Conservation (phyloP, 164 flowering plant species). For the Vitis vinifera region ASM3070453v1 NC_081817.1:29347501-29348000, state of each 20-base stretch:
- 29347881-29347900: slow-evolving; percentile 42
- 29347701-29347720: slow-evolving; percentile 75
- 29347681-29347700: slow-evolving; percentile 94
- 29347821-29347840: slow-evolving; percentile 56
- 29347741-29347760: slow-evolving; percentile 88
- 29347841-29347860: slow-evolving; percentile 34
- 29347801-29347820: slow-evolving; percentile 63
- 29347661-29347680: slow-evolving; percentile 46
- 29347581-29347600: neutral
- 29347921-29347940: neutral
- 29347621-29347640: neutral
- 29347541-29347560: too few species aligned
- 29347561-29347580: too few species aligned
- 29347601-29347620: neutral
- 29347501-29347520: too few species aligned
- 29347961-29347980: slow-evolving; percentile 23
- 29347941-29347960: neutral
- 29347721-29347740: slow-evolving; percentile 95
- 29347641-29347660: neutral
- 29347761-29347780: slow-evolving; percentile 99
- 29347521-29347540: too few species aligned
- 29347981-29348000: slow-evolving; percentile 54
- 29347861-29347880: slow-evolving; percentile 28
- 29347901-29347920: too few species aligned
- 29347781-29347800: slow-evolving; percentile 90